phyloP scores from a whole-genome alignment of 2,329 filamentous ascomycete genomes.

The Teratosphaeria nubilosa region DNA sequence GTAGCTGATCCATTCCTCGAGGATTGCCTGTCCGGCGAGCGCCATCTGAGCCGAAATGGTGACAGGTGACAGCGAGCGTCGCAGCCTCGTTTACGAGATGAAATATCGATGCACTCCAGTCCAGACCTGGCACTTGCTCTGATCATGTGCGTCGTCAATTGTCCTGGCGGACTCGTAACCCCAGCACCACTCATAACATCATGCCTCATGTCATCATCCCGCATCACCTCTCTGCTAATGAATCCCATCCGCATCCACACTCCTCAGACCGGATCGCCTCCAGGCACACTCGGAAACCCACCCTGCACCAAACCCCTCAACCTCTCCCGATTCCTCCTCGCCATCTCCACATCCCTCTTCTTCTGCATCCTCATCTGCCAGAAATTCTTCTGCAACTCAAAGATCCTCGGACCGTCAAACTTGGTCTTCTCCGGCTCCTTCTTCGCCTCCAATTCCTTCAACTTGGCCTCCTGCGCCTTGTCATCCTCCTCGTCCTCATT shows the following conservation, averaged over 20 bases:
- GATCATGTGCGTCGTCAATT: not conserved
- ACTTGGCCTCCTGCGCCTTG: conserved; percentile 32
- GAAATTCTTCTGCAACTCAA: conserved; percentile 80
- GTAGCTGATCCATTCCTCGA: too few relatives aligned
- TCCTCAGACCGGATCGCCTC: conserved; percentile 30
- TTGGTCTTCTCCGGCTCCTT: conserved; percentile 54
- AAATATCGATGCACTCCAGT: too few relatives aligned
- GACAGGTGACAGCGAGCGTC: too few relatives aligned
- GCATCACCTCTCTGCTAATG: not conserved
- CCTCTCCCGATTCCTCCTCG: conserved; percentile 72
- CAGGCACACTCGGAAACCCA: conserved; percentile 79
- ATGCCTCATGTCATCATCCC: not conserved
- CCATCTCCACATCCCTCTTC: conserved; percentile 62
- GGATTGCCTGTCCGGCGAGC: too few relatives aligned
- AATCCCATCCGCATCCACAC: not conserved
- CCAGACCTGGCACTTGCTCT: not conserved
- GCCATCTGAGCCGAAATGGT: too few relatives aligned
- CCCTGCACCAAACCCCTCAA: conserved; percentile 55
- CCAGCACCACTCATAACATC: not conserved
- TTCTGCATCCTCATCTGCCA: conserved; percentile 76
- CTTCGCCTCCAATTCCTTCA: conserved; percentile 33
- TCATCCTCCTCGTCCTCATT: conserved; percentile 56
- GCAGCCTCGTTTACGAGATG: too few relatives aligned
- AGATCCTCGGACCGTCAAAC: conserved; percentile 62
- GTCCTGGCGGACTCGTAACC: too few relatives aligned